Evolutionary conservation across 2,329 filamentous ascomycete species (phyloP).

Genomic region (Sporothrix variecibatus): DNA sequence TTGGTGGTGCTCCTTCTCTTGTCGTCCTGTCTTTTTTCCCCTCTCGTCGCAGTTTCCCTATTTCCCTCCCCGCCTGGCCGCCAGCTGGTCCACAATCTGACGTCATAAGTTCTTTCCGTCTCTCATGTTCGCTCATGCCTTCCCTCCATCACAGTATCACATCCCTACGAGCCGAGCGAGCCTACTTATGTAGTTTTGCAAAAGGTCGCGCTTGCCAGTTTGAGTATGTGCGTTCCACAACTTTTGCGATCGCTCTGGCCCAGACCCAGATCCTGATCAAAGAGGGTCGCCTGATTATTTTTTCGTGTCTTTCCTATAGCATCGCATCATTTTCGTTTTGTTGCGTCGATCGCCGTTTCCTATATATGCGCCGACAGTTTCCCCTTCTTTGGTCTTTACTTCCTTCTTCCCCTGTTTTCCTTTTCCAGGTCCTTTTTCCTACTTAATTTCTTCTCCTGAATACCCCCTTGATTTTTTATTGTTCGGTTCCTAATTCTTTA

Average conservation of each 20-base stretch:
- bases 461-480: neutral
- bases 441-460: neutral
- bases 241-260: constrained; percentile 7
- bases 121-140: neutral
- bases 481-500: neutral
- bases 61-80: neutral
- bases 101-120: constrained; percentile 2
- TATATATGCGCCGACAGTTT: constrained; percentile 16
- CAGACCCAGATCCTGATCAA: neutral
- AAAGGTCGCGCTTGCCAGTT: constrained; percentile 19
- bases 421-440: neutral
- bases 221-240: neutral
- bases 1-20: neutral
- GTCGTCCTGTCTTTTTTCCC: neutral
- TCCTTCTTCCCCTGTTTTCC: neutral
- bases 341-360: constrained; percentile 18
- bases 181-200: neutral
- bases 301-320: neutral
- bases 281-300: neutral
- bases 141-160: neutral
- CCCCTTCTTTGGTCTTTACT: neutral
- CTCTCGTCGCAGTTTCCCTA: neutral
- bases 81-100: neutral
- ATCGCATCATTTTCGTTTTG: constrained; percentile 17
- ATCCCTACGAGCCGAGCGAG: neutral